These are phyloP conservation scores for Leccinum obscurum DNA, from an alignment of 768 basidiomycete genomes.

Conservation along the genomic window DNA sequence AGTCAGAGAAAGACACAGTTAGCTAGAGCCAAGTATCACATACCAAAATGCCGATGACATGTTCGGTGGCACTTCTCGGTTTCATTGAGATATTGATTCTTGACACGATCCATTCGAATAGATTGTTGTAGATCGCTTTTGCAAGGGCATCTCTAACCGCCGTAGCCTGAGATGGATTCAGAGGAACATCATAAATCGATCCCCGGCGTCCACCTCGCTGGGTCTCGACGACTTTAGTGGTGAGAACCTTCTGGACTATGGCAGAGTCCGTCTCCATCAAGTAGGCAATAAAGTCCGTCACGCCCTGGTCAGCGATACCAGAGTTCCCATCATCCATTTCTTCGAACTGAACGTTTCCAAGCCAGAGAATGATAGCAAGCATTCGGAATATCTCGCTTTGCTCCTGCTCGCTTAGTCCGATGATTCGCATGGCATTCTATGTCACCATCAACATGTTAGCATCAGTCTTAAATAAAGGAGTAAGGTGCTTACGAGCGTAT, in stretches of 20 bases:
- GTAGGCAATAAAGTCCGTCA: constrained; percentile 95
- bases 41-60: constrained; percentile 91
- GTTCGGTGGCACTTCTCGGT: constrained; percentile 66
- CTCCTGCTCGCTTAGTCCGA: constrained; percentile 83
- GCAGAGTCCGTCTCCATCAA: constrained; percentile 85
- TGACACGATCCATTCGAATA: constrained; percentile 99
- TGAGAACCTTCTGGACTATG: constrained; percentile 84
- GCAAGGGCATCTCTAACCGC: constrained; percentile 90
- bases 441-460: neutral
- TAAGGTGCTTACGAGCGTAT: constrained; percentile 70
- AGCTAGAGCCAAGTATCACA: constrained; percentile 20
- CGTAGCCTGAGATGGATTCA: constrained; percentile 88
- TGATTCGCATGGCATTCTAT: constrained; percentile 90
- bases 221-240: constrained; percentile 86
- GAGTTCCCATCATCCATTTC: constrained; percentile 93
- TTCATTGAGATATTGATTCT: constrained; percentile 97
- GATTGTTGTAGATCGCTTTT: constrained; percentile 96
- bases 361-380: constrained; percentile 90
- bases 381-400: constrained; percentile 93
- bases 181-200: constrained; percentile 95
- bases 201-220: constrained; percentile 89
- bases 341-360: constrained; percentile 90
- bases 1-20: neutral
- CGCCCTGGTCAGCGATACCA: constrained; percentile 71
- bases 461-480: constrained; percentile 2